These are phyloP conservation scores for Globisporangium uncinulatum DNA, from an alignment of 352 stramenopile species.

Conservation along the genomic window DNA sequence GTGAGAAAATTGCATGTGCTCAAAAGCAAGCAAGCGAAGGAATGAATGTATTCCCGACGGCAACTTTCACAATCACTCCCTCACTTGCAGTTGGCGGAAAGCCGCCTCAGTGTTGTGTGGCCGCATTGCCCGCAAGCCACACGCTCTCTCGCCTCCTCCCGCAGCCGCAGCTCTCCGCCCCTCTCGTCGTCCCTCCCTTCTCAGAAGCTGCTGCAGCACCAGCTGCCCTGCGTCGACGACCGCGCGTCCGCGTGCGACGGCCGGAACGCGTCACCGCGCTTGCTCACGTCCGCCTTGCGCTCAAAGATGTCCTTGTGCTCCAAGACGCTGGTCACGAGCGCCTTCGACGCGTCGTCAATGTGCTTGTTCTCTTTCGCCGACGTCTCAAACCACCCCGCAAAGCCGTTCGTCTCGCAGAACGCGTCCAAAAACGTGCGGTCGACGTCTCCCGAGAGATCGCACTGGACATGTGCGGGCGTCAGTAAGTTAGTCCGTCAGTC, in stretches of 20 bases:
- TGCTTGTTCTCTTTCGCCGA: constrained; percentile 92
- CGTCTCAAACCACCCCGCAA: constrained; percentile 91
- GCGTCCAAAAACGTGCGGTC: constrained; percentile 75
- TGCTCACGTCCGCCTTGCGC: constrained; percentile 66
- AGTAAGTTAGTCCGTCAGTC: neutral
- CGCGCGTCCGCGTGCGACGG: constrained; percentile 45
- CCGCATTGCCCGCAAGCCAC: too few species aligned
- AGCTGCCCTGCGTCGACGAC: constrained; percentile 37
- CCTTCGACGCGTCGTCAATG: constrained; percentile 85
- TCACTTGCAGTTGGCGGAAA: too few species aligned
- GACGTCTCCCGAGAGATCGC: constrained; percentile 78
- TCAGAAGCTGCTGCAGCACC: constrained; percentile 88
- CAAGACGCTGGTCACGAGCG: constrained; percentile 73
- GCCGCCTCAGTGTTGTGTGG: too few species aligned
- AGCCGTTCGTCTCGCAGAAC: constrained; percentile 89
- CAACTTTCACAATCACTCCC: too few species aligned
- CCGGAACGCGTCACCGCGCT: constrained; percentile 71
- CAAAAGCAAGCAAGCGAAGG: too few species aligned
- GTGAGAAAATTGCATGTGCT: too few species aligned
- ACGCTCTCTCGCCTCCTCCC: too few species aligned
- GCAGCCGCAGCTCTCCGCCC: neutral
- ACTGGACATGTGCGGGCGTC: constrained; percentile 23
- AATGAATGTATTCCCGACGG: too few species aligned
- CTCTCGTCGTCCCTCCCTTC: neutral
- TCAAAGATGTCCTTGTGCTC: constrained; percentile 86